These are phyloP conservation scores for Crithidia expoeki DNA, from an alignment of 208 protist genomes.

Conservation along the genomic window DNA sequence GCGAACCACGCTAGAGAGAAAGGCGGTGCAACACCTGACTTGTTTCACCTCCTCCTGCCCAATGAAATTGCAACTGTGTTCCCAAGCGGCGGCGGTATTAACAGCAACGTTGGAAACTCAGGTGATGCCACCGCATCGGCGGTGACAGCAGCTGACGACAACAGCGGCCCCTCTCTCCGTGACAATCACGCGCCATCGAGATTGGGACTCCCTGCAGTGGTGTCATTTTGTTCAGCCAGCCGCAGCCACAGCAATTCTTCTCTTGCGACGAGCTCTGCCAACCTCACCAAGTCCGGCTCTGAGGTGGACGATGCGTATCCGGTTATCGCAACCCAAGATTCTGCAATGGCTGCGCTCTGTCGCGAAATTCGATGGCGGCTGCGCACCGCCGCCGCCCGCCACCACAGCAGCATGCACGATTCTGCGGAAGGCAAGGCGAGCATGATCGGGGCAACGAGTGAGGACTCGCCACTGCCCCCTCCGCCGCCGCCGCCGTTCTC, in stretches of 20 bases:
- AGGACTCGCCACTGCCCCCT: neutral
- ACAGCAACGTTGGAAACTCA: neutral
- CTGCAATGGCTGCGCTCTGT: conserved; percentile 28
- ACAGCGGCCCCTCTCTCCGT: neutral
- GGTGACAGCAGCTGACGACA: neutral
- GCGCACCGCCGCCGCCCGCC: conserved; percentile 12
- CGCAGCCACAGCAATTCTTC: conserved; percentile 16
- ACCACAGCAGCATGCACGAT: neutral
- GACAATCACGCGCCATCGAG: conserved; percentile 6
- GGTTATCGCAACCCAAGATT: conserved; percentile 4
- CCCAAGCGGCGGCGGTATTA: neutral
- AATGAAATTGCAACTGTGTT: neutral
- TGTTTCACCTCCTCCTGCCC: conserved; percentile 1
- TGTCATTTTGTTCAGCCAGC: neutral
- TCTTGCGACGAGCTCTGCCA: conserved; percentile 5
- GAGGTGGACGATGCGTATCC: conserved; percentile 33
- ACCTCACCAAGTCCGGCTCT: neutral
- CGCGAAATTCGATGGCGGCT: conserved; percentile 29
- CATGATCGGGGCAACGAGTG: neutral
- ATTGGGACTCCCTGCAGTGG: neutral
- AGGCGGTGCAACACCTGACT: neutral
- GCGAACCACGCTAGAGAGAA: neutral
- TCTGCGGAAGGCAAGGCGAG: neutral
- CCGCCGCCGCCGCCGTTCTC: neutral
- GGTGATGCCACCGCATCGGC: neutral